phyloP scores from a whole-genome alignment of 2,329 filamentous ascomycete genomes.

The Fusarium torulosum region DNA sequence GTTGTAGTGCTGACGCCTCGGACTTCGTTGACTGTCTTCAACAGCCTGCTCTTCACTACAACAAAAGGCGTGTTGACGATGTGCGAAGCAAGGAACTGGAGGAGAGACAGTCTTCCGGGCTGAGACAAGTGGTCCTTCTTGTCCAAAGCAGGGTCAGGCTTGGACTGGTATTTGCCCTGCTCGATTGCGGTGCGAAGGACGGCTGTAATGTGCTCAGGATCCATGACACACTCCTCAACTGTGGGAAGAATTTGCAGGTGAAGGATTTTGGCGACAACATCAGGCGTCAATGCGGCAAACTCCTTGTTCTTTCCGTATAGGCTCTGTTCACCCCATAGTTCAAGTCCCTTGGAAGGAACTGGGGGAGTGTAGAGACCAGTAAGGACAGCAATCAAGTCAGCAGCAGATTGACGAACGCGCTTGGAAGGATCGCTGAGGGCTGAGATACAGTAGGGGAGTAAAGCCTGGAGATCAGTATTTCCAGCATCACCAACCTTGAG shows the following conservation, averaged over 20 bases:
- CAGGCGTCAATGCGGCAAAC: conserved; percentile 69
- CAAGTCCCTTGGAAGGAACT: conserved; percentile 55
- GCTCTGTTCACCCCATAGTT: conserved; percentile 70
- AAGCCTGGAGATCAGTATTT: conserved; percentile 76
- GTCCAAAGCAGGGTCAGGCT: conserved; percentile 57
- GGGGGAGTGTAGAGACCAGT: conserved; percentile 60
- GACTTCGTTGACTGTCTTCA: conserved; percentile 78
- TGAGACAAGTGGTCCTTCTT: conserved; percentile 69
- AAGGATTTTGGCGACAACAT: conserved; percentile 72
- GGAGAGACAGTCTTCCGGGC: conserved; percentile 71
- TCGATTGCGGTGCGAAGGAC: conserved; percentile 64
- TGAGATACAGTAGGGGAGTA: conserved; percentile 84
- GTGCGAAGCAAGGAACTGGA: conserved; percentile 81
- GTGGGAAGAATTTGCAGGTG: conserved; percentile 76
- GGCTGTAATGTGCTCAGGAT: conserved; percentile 76
- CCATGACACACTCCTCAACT: conserved; percentile 88
- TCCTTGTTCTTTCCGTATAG: conserved; percentile 73
- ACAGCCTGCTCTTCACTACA: conserved; percentile 75
- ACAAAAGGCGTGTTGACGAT: conserved; percentile 75
- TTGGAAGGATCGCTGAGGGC: conserved; percentile 82
- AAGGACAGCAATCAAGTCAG: conserved; percentile 72
- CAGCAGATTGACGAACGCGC: conserved; percentile 80
- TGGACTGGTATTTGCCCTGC: conserved; percentile 55
- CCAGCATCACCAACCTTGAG: conserved; percentile 64
- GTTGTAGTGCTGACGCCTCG: conserved; percentile 77